A percentile compares a stretch with the other conserved stretches of the same genome.
phyloP scores from a whole-genome alignment of 352 stramenopile species.

The Pilasporangium apinafurcum region DNA sequence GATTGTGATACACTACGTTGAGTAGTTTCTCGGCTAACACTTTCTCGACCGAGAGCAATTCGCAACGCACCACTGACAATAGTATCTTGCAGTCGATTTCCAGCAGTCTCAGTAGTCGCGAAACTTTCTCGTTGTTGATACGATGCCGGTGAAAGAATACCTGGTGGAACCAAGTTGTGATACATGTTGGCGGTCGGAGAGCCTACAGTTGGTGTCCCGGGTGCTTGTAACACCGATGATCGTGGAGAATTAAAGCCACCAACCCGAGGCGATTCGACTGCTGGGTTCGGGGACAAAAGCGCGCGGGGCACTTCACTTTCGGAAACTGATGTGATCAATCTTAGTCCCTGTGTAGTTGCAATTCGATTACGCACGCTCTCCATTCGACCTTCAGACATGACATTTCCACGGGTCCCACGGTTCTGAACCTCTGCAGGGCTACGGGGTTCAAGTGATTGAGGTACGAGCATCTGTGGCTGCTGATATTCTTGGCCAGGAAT shows the following conservation, averaged over 20 bases:
- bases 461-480: slow-evolving; percentile 31
- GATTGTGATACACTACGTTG: slow-evolving; percentile 16
- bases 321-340: slow-evolving; percentile 74
- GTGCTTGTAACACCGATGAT: slow-evolving; percentile 60
- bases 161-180: slow-evolving; percentile 25
- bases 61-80: slow-evolving; percentile 52
- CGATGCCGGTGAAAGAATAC: slow-evolving; percentile 68
- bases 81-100: slow-evolving; percentile 25
- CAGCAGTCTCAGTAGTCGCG: slow-evolving; percentile 12
- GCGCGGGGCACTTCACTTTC: slow-evolving; percentile 77
- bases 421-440: slow-evolving; percentile 84
- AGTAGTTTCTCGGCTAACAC: slow-evolving; percentile 44
- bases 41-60: slow-evolving; percentile 71
- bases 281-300: slow-evolving; percentile 80
- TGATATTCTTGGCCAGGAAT: slow-evolving; percentile 71
- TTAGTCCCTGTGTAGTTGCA: slow-evolving; percentile 56
- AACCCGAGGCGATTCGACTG: slow-evolving; percentile 74
- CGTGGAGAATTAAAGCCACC: slow-evolving; percentile 75
- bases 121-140: slow-evolving; percentile 79
- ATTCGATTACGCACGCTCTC: slow-evolving; percentile 23
- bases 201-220: slow-evolving; percentile 54
- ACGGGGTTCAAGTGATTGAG: slow-evolving; percentile 32
- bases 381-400: slow-evolving; percentile 9
- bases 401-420: slow-evolving; percentile 34
- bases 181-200: slow-evolving; percentile 49